Evolutionary conservation across 2,329 filamentous ascomycete species (phyloP), one percentile per base, ranked within the genome.

Genomic region (Phyllosticta ampelicida): DNA sequence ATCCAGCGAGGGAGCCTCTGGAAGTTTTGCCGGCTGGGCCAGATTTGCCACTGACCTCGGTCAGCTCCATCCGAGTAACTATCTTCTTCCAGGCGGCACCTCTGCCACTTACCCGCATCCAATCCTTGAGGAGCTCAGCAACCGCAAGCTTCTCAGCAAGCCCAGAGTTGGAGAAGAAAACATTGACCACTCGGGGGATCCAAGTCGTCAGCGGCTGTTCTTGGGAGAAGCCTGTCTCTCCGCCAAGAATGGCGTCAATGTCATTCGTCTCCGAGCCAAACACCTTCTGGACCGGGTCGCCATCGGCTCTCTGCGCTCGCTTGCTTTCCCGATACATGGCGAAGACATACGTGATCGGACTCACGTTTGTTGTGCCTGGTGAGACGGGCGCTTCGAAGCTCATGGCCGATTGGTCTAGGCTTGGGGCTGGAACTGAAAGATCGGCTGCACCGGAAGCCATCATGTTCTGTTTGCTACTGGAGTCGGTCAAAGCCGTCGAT

Each of bases 1-100:
- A 51, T 49, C 57, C 57, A 59, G 20, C 52, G 53, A 29, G 57
- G 57, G 21, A 59, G 57, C 49, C 30, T 55, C 52, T 59, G 53
- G 20, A 59, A 48, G 21, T 55, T 59, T 21, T 59, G 48, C 21
- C 53, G 53, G 23, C 57, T 59, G 16, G 57, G 57, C 26, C 53
- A 59, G 23, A 59, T 59, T 48, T 59, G 57, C 57, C 57, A 59
- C 57, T 58, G 9, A 5, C 9, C 3, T 29, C n/a, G 11, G 49
- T 49, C 49, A 51, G 19, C 44, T 11, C 26, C 5, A 21, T 26
- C 2, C 23, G 48, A 29, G 23, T 9, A 26, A 18, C 5, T 36
- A 21, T 28, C 20, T 21, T 18, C n/a, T 11, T 16, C 9, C 49
- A 52, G 23, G 8, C 19, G 19, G 19, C 21, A 11, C 21, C 8